These are phyloP conservation scores for Russula sp. DNA, from an alignment of 768 basidiomycete species.

Conservation along the genomic window DNA sequence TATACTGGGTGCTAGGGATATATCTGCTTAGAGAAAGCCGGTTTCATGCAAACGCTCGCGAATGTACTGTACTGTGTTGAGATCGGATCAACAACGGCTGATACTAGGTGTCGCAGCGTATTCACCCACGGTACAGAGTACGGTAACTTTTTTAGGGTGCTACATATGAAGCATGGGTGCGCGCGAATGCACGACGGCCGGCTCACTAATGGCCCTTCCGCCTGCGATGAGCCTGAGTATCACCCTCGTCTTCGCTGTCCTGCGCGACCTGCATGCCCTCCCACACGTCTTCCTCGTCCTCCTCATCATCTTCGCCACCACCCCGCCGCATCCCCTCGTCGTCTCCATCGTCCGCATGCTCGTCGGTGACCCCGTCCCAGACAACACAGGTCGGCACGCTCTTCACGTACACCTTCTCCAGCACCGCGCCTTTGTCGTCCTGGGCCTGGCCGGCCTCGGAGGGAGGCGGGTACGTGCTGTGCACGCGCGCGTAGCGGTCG, in stretches of 20 bases:
- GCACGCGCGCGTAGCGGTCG: constrained; percentile 67
- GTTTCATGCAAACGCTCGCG: too few relatives aligned
- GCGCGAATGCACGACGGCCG: background rate
- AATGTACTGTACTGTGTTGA: too few relatives aligned
- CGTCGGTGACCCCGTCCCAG: constrained; percentile 45
- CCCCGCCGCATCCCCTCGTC: constrained; percentile 22
- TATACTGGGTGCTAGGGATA: too few relatives aligned
- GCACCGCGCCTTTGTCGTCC: constrained; percentile 51
- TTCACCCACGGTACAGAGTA: too few relatives aligned
- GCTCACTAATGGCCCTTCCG: constrained; percentile 21
- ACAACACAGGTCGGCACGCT: constrained; percentile 54
- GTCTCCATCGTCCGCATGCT: background rate
- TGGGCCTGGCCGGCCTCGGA: constrained; percentile 42
- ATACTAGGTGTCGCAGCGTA: too few relatives aligned
- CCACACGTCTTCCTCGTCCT: constrained; percentile 50
- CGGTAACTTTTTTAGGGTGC: too few relatives aligned
- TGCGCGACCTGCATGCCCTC: constrained; percentile 52
- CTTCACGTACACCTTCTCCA: constrained; percentile 60
- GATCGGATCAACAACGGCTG: too few relatives aligned
- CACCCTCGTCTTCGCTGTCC: constrained; percentile 32
- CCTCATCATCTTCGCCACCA: constrained; percentile 35
- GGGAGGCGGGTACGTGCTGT: constrained; percentile 54
- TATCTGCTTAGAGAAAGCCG: too few relatives aligned
- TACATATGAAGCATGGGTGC: background rate
- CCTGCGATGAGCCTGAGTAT: constrained; percentile 26